Conservation (phyloP, 1,284 basidiomycete species). For the Grifola frondosa region DNA sequence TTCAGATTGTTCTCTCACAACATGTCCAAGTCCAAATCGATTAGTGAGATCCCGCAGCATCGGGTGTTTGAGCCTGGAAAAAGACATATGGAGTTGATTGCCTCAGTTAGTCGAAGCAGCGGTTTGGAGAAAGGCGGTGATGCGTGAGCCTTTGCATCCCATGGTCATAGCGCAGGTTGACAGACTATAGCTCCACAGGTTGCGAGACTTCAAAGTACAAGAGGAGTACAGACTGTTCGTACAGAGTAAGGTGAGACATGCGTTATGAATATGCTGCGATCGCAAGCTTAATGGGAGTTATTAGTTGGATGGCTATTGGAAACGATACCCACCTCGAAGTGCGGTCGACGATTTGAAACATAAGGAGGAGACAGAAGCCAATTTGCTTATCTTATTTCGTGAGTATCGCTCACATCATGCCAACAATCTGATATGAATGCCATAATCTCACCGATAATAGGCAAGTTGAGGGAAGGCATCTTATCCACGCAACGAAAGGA, state of each 20-base stretch:
- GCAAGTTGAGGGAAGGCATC: constrained; percentile 70
- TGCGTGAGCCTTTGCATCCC: constrained; percentile 50
- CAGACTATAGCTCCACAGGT: constrained; percentile 39
- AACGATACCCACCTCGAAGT: constrained; percentile 30
- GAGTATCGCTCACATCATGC: constrained; percentile 25
- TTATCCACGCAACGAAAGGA: constrained; percentile 57
- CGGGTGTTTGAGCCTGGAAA: constrained; percentile 25
- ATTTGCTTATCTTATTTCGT: constrained; percentile 69
- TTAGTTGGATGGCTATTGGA: constrained; percentile 50
- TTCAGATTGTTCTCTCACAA: too few species aligned
- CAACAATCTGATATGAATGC: background rate
- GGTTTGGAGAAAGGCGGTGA: constrained; percentile 70
- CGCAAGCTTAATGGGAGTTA: background rate
- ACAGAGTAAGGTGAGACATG: constrained; percentile 50
- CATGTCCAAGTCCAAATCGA: too few species aligned
- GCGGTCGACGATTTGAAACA: constrained; percentile 37
- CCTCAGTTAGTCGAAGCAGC: constrained; percentile 71
- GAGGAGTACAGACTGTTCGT: constrained; percentile 66
- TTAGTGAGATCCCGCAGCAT: too few species aligned
- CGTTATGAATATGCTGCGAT: constrained; percentile 4
- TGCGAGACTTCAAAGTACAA: constrained; percentile 57
- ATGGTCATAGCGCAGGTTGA: constrained; percentile 10
- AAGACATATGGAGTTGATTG: constrained; percentile 54
- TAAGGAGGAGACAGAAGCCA: constrained; percentile 55
- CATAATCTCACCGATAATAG: constrained; percentile 33